Conservation (phyloP, 305 asterid genomes). For the Ilex paraguariensis region DNA sequence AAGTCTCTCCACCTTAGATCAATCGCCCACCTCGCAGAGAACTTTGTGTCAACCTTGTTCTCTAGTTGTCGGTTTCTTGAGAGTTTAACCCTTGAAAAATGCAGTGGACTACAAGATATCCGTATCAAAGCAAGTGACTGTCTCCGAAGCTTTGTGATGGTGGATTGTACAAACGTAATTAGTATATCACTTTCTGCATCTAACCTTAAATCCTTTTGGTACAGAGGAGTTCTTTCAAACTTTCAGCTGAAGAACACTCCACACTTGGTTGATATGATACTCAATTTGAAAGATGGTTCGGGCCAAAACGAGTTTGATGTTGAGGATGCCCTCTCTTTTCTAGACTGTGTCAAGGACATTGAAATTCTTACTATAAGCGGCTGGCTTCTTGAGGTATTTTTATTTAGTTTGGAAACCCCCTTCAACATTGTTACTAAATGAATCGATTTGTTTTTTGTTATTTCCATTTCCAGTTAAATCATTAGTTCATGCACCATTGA, state of each 20-base stretch:
- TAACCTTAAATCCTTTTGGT: constrained; percentile 13
- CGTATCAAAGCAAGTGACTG: neutral
- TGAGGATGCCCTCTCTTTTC: constrained; percentile 20
- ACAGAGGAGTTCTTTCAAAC: constrained; percentile 6
- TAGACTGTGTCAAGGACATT: constrained; percentile 21
- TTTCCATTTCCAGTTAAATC: neutral
- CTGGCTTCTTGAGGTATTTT: constrained; percentile 31
- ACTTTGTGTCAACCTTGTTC: constrained; percentile 13
- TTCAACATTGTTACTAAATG: neutral
- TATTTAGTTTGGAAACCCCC: too few relatives aligned
- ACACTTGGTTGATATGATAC: neutral
- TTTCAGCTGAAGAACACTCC: constrained; percentile 10
- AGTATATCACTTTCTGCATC: constrained; percentile 6
- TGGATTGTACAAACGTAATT: constrained; percentile 11
- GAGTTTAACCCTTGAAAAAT: constrained; percentile 18
- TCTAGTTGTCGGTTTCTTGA: constrained; percentile 10
- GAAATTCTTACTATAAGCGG: constrained; percentile 21
- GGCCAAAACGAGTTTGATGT: constrained; percentile 16
- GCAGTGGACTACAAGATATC: constrained; percentile 9
- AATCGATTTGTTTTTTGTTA: neutral
- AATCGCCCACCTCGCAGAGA: constrained; percentile 7
- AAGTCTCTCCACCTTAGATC: constrained; percentile 20
- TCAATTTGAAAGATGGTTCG: constrained; percentile 14
- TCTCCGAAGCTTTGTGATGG: constrained; percentile 7
- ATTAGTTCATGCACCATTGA: too few relatives aligned